Conservation (phyloP, 352 stramenopile species). For the Pythium scleroteichum region DNA sequence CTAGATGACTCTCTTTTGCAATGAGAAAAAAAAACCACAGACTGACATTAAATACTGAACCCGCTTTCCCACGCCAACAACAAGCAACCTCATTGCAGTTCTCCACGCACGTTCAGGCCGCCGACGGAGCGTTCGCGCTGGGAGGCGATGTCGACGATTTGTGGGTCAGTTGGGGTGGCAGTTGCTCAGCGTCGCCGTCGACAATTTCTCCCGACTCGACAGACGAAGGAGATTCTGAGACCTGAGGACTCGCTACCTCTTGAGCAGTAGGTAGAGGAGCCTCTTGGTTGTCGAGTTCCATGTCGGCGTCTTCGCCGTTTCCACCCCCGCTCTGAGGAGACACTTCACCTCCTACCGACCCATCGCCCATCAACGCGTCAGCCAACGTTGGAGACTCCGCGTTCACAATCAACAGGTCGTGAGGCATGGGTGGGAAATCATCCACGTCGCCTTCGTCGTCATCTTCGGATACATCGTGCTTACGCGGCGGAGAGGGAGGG, state of each 20-base stretch:
- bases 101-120: not conserved
- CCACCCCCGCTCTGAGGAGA: too few species aligned
- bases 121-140: too few species aligned
- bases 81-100: not conserved
- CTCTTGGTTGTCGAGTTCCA: not conserved
- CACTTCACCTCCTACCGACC: too few species aligned
- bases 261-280: too few species aligned
- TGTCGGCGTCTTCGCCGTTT: not conserved
- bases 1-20: constrained; percentile 7
- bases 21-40: not conserved
- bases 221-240: constrained; percentile 13
- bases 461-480: constrained; percentile 24
- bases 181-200: constrained; percentile 2
- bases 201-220: constrained; percentile 20
- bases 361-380: not conserved
- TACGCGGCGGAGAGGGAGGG: constrained; percentile 24
- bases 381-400: constrained; percentile 6
- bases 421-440: constrained; percentile 6
- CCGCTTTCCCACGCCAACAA: not conserved
- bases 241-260: constrained; percentile 12
- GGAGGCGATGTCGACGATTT: too few species aligned
- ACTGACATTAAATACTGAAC: constrained; percentile 23
- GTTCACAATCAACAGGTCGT: constrained; percentile 15
- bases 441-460: constrained; percentile 5
- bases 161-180: too few species aligned